Evolutionary conservation across 1,284 basidiomycete species (phyloP).

Genomic region (Rhodotorula mucilaginosa): DNA sequence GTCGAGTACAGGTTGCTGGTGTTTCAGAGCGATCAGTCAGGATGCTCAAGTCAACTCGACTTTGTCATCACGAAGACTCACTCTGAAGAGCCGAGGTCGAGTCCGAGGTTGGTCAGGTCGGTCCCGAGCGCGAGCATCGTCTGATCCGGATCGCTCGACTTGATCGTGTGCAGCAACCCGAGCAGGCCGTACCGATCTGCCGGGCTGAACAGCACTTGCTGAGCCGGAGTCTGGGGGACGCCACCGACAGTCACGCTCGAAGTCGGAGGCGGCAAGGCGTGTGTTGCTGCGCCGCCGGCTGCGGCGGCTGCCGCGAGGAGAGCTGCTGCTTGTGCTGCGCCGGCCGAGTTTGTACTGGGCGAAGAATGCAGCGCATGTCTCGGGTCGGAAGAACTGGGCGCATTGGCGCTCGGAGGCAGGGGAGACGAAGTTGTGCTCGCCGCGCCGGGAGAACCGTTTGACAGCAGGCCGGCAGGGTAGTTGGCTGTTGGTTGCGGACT

Average conservation of each 20-base stretch:
- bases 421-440: slow-evolving; percentile 5
- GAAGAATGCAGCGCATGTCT: slow-evolving; percentile 16
- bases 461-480: slow-evolving; percentile 22
- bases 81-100: slow-evolving; percentile 74
- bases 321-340: background rate
- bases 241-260: slow-evolving; percentile 17
- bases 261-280: slow-evolving; percentile 14
- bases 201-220: slow-evolving; percentile 88
- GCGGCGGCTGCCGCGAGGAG: background rate
- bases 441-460: slow-evolving; percentile 22
- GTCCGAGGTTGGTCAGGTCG: slow-evolving; percentile 86
- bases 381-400: background rate
- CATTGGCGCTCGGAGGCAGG: background rate
- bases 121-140: slow-evolving; percentile 83
- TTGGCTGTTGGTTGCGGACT: slow-evolving; percentile 25
- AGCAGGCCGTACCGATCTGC: slow-evolving; percentile 94
- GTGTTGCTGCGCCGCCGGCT: background rate
- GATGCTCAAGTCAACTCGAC: background rate
- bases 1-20: slow-evolving; percentile 80
- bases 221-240: slow-evolving; percentile 64
- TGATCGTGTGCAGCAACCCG: slow-evolving; percentile 85
- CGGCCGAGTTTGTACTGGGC: background rate
- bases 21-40: background rate
- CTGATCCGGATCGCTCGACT: slow-evolving; percentile 80
- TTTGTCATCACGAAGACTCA: slow-evolving; percentile 32